Conservation (phyloP, 2,329 filamentous ascomycete species). For the Diaporthe destruens region DNA sequence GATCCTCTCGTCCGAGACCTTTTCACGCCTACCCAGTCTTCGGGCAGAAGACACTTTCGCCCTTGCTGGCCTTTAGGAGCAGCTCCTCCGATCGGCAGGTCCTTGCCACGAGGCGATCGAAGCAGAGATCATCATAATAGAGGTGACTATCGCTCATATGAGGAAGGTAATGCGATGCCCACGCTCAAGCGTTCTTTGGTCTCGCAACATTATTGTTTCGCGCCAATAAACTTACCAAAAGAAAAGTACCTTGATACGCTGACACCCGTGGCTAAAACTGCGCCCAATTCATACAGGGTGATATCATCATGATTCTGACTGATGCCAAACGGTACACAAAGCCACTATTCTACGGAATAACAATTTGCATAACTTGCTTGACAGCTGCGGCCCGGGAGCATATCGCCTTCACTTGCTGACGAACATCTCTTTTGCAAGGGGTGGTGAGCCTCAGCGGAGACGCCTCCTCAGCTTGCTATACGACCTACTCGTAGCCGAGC, state of each 20-base stretch:
- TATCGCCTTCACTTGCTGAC: background rate
- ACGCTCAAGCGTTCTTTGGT: background rate
- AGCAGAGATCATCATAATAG: background rate
- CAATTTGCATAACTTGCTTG: background rate
- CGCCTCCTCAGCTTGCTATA: background rate
- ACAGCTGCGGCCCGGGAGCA: too few relatives aligned
- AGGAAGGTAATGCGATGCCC: background rate
- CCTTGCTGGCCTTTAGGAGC: background rate
- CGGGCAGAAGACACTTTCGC: background rate
- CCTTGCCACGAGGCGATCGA: background rate
- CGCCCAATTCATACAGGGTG: background rate
- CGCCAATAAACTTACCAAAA: background rate
- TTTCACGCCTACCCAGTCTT: background rate
- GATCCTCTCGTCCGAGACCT: constrained; percentile 5
- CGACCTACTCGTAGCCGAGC: too few relatives aligned
- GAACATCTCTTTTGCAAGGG: background rate
- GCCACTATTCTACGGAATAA: background rate
- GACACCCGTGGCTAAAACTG: background rate
- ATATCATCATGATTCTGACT: background rate
- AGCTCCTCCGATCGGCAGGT: background rate
- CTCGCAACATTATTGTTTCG: background rate
- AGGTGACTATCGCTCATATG: background rate
- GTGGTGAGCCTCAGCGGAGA: background rate
- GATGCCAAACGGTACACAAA: background rate
- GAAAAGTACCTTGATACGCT: background rate